Conservation (phyloP, 306 rosid species). For the Quercus parvula region DNA sequence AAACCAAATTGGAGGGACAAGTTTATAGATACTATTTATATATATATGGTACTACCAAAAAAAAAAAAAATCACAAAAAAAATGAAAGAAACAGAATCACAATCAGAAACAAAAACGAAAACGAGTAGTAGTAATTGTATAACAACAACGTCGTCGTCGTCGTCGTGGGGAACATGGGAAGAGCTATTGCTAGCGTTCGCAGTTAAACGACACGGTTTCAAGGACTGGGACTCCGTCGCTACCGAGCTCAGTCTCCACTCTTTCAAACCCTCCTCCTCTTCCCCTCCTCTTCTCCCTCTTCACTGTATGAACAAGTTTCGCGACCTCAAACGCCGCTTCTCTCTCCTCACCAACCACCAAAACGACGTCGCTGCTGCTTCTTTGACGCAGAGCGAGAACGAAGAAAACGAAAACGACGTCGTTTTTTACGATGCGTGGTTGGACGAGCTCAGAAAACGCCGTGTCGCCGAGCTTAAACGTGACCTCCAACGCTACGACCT, state of each 20-base stretch:
- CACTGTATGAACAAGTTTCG: slow-evolving; percentile 57
- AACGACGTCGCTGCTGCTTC: slow-evolving; percentile 16
- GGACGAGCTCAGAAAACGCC: slow-evolving; percentile 57
- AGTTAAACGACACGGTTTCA: slow-evolving; percentile 70
- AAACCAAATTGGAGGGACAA: no score
- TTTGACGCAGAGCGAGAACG: no score
- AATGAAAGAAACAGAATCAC: no score
- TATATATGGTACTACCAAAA: no score
- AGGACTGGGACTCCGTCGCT: slow-evolving; percentile 67
- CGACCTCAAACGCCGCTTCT: slow-evolving; percentile 65
- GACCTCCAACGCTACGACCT: slow-evolving; percentile 65
- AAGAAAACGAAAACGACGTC: slow-evolving; percentile 22
- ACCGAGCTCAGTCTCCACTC: slow-evolving; percentile 54
- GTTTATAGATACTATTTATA: no score
- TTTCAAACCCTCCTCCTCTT: slow-evolving; percentile 38
- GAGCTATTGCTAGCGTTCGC: slow-evolving; percentile 67
- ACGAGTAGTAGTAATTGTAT: no score
- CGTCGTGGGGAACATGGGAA: slow-evolving; percentile 75
- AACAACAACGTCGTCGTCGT: no score
- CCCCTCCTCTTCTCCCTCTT: slow-evolving; percentile 31
- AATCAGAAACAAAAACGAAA: no score
- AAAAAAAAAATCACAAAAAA: no score
- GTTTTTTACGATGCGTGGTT: slow-evolving; percentile 29
- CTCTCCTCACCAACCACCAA: not conserved
- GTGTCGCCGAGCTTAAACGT: slow-evolving; percentile 68